These are phyloP conservation scores for Penicillium sp. DNA, from an alignment of 2,329 filamentous ascomycete genomes.

Conservation along the genomic window DNA sequence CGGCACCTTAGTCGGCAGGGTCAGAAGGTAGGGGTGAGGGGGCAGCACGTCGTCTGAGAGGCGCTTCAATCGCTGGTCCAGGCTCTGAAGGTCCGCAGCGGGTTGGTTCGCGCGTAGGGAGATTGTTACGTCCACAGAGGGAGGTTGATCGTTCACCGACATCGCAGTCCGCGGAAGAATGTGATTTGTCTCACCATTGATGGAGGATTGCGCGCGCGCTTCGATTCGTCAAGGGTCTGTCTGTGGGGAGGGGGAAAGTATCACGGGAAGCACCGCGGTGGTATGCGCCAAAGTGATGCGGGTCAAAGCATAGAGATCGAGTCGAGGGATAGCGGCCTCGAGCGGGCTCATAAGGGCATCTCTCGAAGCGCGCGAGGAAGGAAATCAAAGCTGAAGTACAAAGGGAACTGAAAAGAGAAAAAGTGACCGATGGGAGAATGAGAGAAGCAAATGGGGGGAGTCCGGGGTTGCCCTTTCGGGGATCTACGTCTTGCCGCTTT, in stretches of 20 bases:
- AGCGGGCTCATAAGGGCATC: constrained; percentile 18
- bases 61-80: constrained; percentile 39
- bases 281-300: constrained; percentile 10
- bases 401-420: neutral
- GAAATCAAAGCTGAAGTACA: neutral
- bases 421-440: neutral
- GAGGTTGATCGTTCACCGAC: constrained; percentile 38
- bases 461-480: constrained; percentile 14
- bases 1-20: constrained; percentile 47
- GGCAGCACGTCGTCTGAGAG: constrained; percentile 46
- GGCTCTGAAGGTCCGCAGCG: constrained; percentile 27
- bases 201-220: neutral
- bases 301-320: constrained; percentile 21
- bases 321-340: constrained; percentile 17
- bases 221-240: neutral
- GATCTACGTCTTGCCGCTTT: constrained; percentile 13
- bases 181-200: constrained; percentile 16
- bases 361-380: constrained; percentile 1
- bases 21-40: constrained; percentile 47
- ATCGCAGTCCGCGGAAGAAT: constrained; percentile 35
- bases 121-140: constrained; percentile 27
- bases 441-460: constrained; percentile 4
- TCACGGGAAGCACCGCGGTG: neutral
- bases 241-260: constrained; percentile 15
- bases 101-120: constrained; percentile 22